Evolutionary conservation across 495 filamentous ascomycete species (phyloP), one percentile per base, ranked within the genome.

Genomic region (Penicillium ucsense): DNA sequence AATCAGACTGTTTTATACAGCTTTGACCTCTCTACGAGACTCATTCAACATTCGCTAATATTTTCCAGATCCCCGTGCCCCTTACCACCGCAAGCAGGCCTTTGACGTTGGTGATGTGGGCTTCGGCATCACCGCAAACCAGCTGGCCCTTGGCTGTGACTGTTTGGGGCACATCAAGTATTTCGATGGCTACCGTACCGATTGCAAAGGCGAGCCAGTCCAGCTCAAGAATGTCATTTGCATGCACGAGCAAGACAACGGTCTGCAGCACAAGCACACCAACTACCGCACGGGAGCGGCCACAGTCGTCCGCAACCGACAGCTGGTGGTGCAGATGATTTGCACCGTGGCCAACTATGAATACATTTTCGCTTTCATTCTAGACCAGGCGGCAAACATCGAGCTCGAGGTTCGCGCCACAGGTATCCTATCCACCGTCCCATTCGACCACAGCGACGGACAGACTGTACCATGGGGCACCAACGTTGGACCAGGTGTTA

Each of bases 351-450:
- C 80, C 31, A 91, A 91, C 66, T 91, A 89, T 68, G 86, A 90
- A 60, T 91, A 91, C 51, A 83, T 94, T 50, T 75, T 96, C 45
- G 81, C 85, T 2, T 94, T 85, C 65, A 79, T 86, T 50, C 85
- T 96, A 67, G 86, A 89, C 62, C 88, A 89, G 56, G 86, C 88
- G 0, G 90, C 84, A 3, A 88, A 89, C 52, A 57, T 94, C 45
- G 71, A 79, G 31, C 83, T 92, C 49, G 89, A 95, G 62, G 84
- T 88, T n/a, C 78, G 84, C 3, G 88, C 89, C 7, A 95, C 90
- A 0, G 90, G 90, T 3, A 88, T 96, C 48, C 74, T 96, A 7
- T 86, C 81, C 33, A 94, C 90, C 0, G 78, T 88, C 31, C 85
- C 88, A 0, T 81, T 95, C 50, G 84, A 88, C 49, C 65, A 70